Percentiles rank a stretch among this genome's conserved stretches.
Conservation (phyloP, 2,329 filamentous ascomycete species). For the Penicillium sp. region DNA sequence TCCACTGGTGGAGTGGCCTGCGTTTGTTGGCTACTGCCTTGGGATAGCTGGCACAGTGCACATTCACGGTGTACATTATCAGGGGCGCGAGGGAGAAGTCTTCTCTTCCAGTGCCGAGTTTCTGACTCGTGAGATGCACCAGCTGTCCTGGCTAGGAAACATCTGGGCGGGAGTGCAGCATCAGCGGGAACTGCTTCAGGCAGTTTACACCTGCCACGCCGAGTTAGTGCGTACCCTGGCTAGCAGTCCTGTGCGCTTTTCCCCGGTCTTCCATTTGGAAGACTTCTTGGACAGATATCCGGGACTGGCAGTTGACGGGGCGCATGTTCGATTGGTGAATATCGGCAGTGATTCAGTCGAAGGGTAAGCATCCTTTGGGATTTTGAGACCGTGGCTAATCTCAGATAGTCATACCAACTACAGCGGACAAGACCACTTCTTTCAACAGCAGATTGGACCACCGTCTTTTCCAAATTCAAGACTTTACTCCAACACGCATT, state of each 20-base stretch:
- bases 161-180: conserved; percentile 74
- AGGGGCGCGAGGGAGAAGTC: conserved; percentile 54
- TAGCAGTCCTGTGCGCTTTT: conserved; percentile 64
- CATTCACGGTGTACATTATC: conserved; percentile 78
- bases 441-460: conserved; percentile 14
- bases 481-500: conserved; percentile 11
- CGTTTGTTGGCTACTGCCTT: conserved; percentile 80
- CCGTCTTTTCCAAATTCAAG: conserved; percentile 11
- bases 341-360: conserved; percentile 49
- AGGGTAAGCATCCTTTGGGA: too few relatives aligned
- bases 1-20: conserved; percentile 73
- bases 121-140: conserved; percentile 70
- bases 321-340: conserved; percentile 66
- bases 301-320: conserved; percentile 64
- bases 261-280: conserved; percentile 74
- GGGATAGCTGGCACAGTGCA: conserved; percentile 83
- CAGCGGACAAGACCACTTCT: conserved; percentile 18
- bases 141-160: conserved; percentile 67
- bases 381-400: too few relatives aligned
- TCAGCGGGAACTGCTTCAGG: conserved; percentile 71
- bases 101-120: conserved; percentile 65
- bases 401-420: conserved; percentile 5
- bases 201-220: conserved; percentile 69
- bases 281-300: conserved; percentile 83
- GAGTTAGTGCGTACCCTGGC: conserved; percentile 70